Percentiles rank a stretch among this genome's conserved stretches.
Evolutionary conservation across 768 basidiomycete genomes (phyloP).

Genomic region (Psilocybe sp.): DNA sequence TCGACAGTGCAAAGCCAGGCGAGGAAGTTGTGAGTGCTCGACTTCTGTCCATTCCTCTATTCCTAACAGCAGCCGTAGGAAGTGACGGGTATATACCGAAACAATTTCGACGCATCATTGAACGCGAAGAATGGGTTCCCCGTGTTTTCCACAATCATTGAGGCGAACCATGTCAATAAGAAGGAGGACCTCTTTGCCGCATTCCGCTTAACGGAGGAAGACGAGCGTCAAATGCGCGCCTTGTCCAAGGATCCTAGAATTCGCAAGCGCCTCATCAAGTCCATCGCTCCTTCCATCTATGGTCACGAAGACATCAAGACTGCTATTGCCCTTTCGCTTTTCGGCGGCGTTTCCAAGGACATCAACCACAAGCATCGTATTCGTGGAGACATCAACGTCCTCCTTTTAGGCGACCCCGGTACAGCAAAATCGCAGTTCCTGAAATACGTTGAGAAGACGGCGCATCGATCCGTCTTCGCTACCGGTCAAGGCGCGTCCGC

Average conservation of each 20-base stretch:
- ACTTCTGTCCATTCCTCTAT: background rate
- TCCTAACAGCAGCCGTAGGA: conserved; percentile 51
- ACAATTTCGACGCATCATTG: conserved; percentile 97
- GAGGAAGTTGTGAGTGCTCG: conserved; percentile 82
- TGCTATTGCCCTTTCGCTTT: conserved; percentile 90
- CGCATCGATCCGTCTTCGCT: conserved; percentile 95
- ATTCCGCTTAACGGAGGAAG: conserved; percentile 94
- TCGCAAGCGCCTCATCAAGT: conserved; percentile 96
- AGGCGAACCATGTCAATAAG: conserved; percentile 98
- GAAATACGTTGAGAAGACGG: conserved; percentile 99
- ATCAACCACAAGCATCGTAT: conserved; percentile 96
- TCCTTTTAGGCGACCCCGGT: conserved; percentile 95
- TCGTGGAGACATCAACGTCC: conserved; percentile 96
- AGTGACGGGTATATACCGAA: conserved; percentile 96
- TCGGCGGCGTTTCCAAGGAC: conserved; percentile 92
- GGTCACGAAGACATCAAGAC: conserved; percentile 99
- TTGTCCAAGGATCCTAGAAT: conserved; percentile 92
- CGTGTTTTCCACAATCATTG: conserved; percentile 96
- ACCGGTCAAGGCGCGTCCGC: conserved; percentile 98
- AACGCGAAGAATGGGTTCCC: conserved; percentile 99
- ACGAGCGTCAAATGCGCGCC: conserved; percentile 86
- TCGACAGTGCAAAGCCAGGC: conserved; percentile 96
- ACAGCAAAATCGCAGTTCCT: conserved; percentile 99
- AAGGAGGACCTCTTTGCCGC: conserved; percentile 99
- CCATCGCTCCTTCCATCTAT: conserved; percentile 97